These are phyloP conservation scores for Themeda triandra DNA, from an alignment of 176 grass and related monocot genomes.

Conservation along the genomic window DNA sequence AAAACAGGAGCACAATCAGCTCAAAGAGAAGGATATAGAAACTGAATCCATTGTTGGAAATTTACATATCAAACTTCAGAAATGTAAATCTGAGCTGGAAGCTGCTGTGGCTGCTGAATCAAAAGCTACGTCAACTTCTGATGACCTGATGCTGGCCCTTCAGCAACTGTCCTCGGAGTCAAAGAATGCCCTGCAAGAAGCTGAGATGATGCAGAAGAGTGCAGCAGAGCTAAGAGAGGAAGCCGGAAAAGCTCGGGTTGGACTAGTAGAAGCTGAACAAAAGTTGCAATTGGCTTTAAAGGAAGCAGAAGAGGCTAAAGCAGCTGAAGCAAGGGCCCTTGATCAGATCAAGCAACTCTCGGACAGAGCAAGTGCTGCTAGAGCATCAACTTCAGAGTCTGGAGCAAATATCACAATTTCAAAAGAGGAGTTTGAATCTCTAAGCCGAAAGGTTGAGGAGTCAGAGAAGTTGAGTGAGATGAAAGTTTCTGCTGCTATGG, in stretches of 20 bases:
- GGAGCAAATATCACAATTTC: slow-evolving; percentile 87
- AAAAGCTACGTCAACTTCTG: slow-evolving; percentile 75
- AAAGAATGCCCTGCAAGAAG: slow-evolving; percentile 74
- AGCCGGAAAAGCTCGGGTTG: slow-evolving; percentile 58
- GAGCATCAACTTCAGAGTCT: slow-evolving; percentile 76
- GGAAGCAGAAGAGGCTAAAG: slow-evolving; percentile 86
- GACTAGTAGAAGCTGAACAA: slow-evolving; percentile 62
- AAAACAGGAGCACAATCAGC: slow-evolving; percentile 73
- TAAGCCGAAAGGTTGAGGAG: slow-evolving; percentile 82
- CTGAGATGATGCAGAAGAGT: slow-evolving; percentile 88
- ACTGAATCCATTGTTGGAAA: slow-evolving; percentile 69
- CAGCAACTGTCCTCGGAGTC: slow-evolving; percentile 87
- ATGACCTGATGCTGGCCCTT: slow-evolving; percentile 76
- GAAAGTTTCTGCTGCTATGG: slow-evolving; percentile 91
- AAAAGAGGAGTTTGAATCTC: slow-evolving; percentile 85
- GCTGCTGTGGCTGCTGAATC: slow-evolving; percentile 80
- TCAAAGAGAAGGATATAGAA: slow-evolving; percentile 86
- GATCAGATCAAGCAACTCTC: slow-evolving; percentile 87
- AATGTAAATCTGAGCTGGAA: slow-evolving; percentile 91
- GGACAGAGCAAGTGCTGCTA: slow-evolving; percentile 64
- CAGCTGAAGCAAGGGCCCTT: slow-evolving; percentile 82
- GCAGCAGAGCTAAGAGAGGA: slow-evolving; percentile 66
- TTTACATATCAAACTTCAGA: slow-evolving; percentile 84
- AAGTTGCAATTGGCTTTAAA: slow-evolving; percentile 68
- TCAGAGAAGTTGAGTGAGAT: slow-evolving; percentile 89